Percentiles rank a stretch among this genome's conserved stretches.
Conservation (phyloP, 768 basidiomycete genomes). For the Hypsizygus marmoreus region DNA sequence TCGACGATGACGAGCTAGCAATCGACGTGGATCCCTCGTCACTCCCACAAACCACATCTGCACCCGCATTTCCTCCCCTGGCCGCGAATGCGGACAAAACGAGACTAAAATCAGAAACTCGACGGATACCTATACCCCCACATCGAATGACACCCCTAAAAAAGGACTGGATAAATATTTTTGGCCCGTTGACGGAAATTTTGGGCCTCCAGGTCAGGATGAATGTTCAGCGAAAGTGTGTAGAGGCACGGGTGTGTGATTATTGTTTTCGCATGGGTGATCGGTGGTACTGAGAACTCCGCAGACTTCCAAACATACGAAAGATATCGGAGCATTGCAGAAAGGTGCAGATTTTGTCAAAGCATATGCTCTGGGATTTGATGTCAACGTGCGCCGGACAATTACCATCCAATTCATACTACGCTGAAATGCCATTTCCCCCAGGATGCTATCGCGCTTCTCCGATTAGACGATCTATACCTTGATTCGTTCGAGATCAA, state of each 20-base stretch:
- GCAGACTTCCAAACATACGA: conserved; percentile 93
- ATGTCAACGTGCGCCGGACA: conserved; percentile 74
- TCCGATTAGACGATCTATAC: conserved; percentile 95
- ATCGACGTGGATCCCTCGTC: conserved; percentile 53
- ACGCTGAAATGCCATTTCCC: conserved; percentile 5
- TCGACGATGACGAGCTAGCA: conserved; percentile 63
- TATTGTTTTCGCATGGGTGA: neutral
- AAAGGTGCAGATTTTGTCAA: conserved; percentile 98
- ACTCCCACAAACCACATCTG: conserved; percentile 46
- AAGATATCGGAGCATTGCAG: conserved; percentile 90
- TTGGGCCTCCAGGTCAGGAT: conserved; percentile 94
- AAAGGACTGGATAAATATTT: conserved; percentile 37
- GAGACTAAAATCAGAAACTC: conserved; percentile 76
- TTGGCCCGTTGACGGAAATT: conserved; percentile 94
- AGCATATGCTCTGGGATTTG: conserved; percentile 92
- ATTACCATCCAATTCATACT: neutral
- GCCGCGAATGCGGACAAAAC: conserved; percentile 57
- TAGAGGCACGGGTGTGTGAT: conserved; percentile 85
- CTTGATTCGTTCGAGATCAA: conserved; percentile 99
- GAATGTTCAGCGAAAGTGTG: conserved; percentile 87
- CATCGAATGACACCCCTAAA: conserved; percentile 98
- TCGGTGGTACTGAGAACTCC: neutral
- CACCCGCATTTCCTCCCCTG: conserved; percentile 72
- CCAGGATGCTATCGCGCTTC: conserved; percentile 92
- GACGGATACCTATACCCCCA: conserved; percentile 89